These are phyloP conservation scores for Euphorbia peplus DNA, from an alignment of 345 rosid species.

Conservation along the genomic window DNA sequence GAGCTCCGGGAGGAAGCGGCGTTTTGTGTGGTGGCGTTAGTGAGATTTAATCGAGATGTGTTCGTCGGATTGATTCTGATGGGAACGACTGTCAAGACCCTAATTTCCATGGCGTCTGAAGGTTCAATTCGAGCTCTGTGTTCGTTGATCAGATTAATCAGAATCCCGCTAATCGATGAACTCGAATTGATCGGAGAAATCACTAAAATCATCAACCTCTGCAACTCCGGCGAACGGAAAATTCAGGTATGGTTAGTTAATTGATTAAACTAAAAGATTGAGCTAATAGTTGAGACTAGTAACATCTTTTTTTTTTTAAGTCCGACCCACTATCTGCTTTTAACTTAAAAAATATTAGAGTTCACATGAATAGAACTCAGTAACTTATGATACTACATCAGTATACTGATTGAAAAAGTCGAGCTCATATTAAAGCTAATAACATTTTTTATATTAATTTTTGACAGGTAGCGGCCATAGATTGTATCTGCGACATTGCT, in stretches of 20 bases:
- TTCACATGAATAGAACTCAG: too few relatives aligned
- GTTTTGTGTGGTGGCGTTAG: conserved; percentile 34
- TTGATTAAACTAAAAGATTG: too few relatives aligned
- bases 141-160: conserved; percentile 37
- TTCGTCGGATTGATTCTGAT: conserved; percentile 58
- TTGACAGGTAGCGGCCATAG: conserved; percentile 30
- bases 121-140: conserved; percentile 37
- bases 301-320: too few relatives aligned
- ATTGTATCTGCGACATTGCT: conserved; percentile 45
- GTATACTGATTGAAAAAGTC: too few relatives aligned
- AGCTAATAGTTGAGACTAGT: too few relatives aligned
- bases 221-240: conserved; percentile 25
- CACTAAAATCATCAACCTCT: conserved; percentile 33
- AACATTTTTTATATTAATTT: too few relatives aligned
- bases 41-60: conserved; percentile 50
- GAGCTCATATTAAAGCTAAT: too few relatives aligned
- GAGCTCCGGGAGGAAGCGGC: conserved; percentile 34
- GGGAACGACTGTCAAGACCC: conserved; percentile 42
- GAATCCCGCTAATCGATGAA: conserved; percentile 50
- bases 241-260: too few relatives aligned
- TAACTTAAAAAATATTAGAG: too few relatives aligned
- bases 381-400: too few relatives aligned
- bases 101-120: conserved; percentile 39
- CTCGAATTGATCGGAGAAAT: conserved; percentile 41
- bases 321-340: too few relatives aligned